phyloP scores from a whole-genome alignment of 202 grass and related monocot genomes.

The Panicum virgatum region DNA sequence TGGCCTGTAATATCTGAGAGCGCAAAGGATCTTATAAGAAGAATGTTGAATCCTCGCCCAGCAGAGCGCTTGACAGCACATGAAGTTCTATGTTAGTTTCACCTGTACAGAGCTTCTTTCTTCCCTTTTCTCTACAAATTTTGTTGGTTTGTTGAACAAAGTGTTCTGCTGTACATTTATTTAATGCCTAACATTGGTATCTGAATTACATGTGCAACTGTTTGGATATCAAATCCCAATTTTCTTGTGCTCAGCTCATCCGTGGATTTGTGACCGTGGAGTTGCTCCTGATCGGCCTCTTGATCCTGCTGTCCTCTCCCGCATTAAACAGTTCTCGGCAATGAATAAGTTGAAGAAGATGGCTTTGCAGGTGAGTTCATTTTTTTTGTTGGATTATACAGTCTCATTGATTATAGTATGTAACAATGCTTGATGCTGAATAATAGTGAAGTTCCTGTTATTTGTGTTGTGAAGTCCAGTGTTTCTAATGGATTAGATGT shows the following conservation, averaged over 20 bases:
- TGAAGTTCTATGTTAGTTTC: constrained; percentile 62
- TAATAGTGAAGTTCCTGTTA: background rate
- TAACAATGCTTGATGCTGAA: constrained; percentile 7
- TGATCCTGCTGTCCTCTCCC: constrained; percentile 92
- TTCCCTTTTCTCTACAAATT: background rate
- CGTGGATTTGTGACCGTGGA: constrained; percentile 87
- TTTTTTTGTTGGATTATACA: constrained; percentile 2
- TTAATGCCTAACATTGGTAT: background rate
- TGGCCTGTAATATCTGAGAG: constrained; percentile 70
- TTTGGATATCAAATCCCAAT: background rate
- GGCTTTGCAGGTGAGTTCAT: constrained; percentile 70
- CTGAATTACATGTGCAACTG: background rate
- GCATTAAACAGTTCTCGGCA: constrained; percentile 92
- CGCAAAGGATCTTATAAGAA: constrained; percentile 67
- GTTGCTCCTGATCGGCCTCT: constrained; percentile 92
- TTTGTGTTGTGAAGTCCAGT: constrained; percentile 28
- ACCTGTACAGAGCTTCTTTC: constrained; percentile 3
- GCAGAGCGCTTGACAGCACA: constrained; percentile 60
- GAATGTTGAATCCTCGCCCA: constrained; percentile 62
- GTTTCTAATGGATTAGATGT: constrained; percentile 16
- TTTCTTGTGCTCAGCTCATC: constrained; percentile 64
- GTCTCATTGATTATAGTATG: background rate
- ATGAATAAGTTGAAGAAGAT: constrained; percentile 99
- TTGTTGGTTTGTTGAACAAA: constrained; percentile 9
- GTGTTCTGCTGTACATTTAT: background rate